Conservation (phyloP, 108 stramenopile species). For the Nitzschia palea region DNA sequence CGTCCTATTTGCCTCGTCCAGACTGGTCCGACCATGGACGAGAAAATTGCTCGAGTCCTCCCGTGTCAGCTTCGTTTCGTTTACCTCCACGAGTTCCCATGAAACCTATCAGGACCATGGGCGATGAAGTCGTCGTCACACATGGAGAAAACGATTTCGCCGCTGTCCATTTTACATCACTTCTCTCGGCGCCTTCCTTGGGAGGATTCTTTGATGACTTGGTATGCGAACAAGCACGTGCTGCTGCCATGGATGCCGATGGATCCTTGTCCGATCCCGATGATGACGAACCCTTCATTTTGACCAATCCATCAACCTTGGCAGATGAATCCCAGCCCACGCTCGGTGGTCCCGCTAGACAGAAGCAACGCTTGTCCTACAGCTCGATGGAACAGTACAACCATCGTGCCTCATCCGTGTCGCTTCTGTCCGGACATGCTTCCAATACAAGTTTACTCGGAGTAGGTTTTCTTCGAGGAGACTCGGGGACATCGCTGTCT, state of each 20-base stretch:
- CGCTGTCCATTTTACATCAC: not conserved
- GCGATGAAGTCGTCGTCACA: not conserved
- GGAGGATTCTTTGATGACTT: not conserved
- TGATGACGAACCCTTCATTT: constrained; percentile 22
- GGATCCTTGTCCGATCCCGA: constrained; percentile 29
- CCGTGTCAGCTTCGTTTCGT: not conserved
- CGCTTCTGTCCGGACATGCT: not conserved
- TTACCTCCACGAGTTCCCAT: not conserved
- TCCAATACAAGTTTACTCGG: constrained; percentile 14
- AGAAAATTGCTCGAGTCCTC: not conserved
- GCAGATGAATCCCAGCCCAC: constrained; percentile 15
- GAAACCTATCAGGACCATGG: not conserved
- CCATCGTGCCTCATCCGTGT: constrained; percentile 3
- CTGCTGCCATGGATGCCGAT: constrained; percentile 15
- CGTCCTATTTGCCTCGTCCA: constrained; percentile 8
- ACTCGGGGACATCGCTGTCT: constrained; percentile 6
- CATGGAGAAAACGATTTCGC: not conserved
- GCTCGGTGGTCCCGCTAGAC: constrained; percentile 16
- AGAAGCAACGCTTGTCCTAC: constrained; percentile 19
- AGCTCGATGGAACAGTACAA: constrained; percentile 1
- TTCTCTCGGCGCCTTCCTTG: not conserved
- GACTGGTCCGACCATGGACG: constrained; percentile 2
- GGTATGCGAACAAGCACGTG: not conserved
- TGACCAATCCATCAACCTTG: constrained; percentile 17
- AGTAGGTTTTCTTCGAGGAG: constrained; percentile 9